Percentiles rank a stretch among this genome's conserved stretches.
These are phyloP conservation scores for Vinca minor DNA, from an alignment of 257 asterid genomes.

Conservation along the genomic window DNA sequence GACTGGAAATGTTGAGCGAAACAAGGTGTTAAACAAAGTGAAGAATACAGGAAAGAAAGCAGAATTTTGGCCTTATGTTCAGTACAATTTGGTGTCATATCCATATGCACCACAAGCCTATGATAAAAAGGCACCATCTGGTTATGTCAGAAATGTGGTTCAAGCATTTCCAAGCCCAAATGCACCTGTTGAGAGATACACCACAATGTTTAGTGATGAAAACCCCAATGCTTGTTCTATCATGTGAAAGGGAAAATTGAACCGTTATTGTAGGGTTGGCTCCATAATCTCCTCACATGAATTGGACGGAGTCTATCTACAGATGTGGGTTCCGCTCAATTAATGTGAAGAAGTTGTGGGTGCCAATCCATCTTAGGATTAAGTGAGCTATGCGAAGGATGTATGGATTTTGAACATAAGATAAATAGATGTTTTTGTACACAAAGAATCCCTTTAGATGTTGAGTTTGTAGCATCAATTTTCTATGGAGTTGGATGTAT, in stretches of 20 bases:
- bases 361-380: too few species aligned
- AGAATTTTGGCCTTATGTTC: slow-evolving; percentile 66
- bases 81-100: slow-evolving; percentile 44
- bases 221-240: slow-evolving; percentile 64
- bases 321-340: too few species aligned
- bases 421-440: not conserved
- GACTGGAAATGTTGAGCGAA: slow-evolving; percentile 46
- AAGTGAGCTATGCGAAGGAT: too few species aligned
- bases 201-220: slow-evolving; percentile 60
- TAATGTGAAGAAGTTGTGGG: too few species aligned
- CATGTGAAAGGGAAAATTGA: too few species aligned
- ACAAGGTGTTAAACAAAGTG: slow-evolving; percentile 47
- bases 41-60: slow-evolving; percentile 57
- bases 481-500: too few species aligned
- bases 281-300: too few species aligned
- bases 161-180: slow-evolving; percentile 47
- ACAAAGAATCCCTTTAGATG: not conserved
- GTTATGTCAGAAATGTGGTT: slow-evolving; percentile 52
- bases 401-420: not conserved
- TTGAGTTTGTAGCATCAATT: too few species aligned
- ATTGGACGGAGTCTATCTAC: too few species aligned
- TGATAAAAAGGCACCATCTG: slow-evolving; percentile 76
- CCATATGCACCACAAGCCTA: slow-evolving; percentile 64
- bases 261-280: too few species aligned
- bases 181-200: slow-evolving; percentile 28